Evolutionary conservation across 495 filamentous ascomycete species (phyloP), one percentile per base, ranked within the genome.

Genomic region (Trichoderma reesei): DNA sequence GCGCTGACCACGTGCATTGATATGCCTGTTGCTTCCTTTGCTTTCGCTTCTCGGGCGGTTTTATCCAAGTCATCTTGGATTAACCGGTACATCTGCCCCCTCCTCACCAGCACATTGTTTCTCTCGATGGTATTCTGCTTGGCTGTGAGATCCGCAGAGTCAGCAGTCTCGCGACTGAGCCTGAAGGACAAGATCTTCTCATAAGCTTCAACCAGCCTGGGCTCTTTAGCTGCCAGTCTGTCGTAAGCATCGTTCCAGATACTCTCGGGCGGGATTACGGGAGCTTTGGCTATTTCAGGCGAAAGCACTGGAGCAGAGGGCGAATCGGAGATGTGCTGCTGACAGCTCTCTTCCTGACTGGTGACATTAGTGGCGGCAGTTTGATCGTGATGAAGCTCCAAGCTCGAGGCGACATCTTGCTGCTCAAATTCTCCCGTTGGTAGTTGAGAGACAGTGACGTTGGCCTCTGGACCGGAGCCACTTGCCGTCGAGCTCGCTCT

Each of bases 191-290:
- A 46, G 33, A 39, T 69, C 38, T 68, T 63, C 46, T 67, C 26
- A 60, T 71, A 69, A 33, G 66, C 62, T 39, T 34, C 38, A 41
- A 68, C 68, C 64, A 71, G 67, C 61, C 68, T 61, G 61, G 62
- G 48, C 18, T 70, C 41, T 9, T 71, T 65, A 41, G 39, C 31
- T 63, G 65, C 66, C 62, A 69, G 64, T 36, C 41, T 68, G 62
- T 71, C 65, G 41, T 68, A 69, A 18, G 69, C 69, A 59, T 63
- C 46, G 66, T 68, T 66, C 69, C 69, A 71, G 41, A 71, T 62
- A 26, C 61, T 54, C 26, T 54, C 48, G 16, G 16, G 13, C 13
- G 37, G 37, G 37, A 10, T 39, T 4, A 39, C 10, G 37, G 37
- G 37, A 39, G 37, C 37, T 39, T 39, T 39, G 5, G 37, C 37